These are phyloP conservation scores for Erodium moschatum DNA, from an alignment of 441 rosid species.

Conservation along the genomic window DNA sequence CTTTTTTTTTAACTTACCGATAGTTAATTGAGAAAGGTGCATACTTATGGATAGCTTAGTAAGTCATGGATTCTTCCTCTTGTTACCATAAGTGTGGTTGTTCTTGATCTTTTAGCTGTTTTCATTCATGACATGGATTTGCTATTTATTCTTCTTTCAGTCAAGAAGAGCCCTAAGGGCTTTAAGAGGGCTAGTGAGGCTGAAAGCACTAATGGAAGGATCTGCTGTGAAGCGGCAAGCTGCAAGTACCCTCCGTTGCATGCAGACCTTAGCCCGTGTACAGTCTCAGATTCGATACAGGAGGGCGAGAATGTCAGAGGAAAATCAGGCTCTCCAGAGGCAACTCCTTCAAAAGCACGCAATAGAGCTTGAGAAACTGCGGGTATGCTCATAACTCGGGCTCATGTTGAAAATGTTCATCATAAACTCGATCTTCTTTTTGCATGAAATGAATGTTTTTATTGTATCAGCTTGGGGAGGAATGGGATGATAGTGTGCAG, in stretches of 20 bases:
- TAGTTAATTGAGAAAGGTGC: no score
- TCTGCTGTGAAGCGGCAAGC: slow-evolving; percentile 71
- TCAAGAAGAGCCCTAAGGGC: slow-evolving; percentile 63
- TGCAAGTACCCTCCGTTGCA: slow-evolving; percentile 53
- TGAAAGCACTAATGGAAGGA: slow-evolving; percentile 72
- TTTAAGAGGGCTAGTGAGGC: slow-evolving; percentile 60
- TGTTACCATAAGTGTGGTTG: neutral
- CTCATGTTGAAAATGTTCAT: neutral
- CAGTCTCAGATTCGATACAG: slow-evolving; percentile 67
- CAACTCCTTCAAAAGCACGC: slow-evolving; percentile 83
- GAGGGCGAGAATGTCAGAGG: slow-evolving; percentile 76
- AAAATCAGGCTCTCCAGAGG: slow-evolving; percentile 76
- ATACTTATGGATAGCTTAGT: no score
- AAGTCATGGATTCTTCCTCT: neutral
- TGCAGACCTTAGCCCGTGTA: slow-evolving; percentile 76
- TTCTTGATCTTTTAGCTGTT: neutral
- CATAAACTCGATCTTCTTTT: no score
- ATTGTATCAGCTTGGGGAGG: slow-evolving; percentile 41
- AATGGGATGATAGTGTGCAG: slow-evolving; percentile 52
- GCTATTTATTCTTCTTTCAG: slow-evolving; percentile 29
- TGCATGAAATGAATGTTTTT: neutral
- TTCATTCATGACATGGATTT: neutral
- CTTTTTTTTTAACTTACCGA: no score
- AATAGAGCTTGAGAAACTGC: slow-evolving; percentile 52
- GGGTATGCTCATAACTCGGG: slow-evolving; percentile 28